Percentiles rank a stretch among this genome's conserved stretches.
Evolutionary conservation across 1,284 basidiomycete species (phyloP).

Genomic region (Microbotryum silenes-acaulis): DNA sequence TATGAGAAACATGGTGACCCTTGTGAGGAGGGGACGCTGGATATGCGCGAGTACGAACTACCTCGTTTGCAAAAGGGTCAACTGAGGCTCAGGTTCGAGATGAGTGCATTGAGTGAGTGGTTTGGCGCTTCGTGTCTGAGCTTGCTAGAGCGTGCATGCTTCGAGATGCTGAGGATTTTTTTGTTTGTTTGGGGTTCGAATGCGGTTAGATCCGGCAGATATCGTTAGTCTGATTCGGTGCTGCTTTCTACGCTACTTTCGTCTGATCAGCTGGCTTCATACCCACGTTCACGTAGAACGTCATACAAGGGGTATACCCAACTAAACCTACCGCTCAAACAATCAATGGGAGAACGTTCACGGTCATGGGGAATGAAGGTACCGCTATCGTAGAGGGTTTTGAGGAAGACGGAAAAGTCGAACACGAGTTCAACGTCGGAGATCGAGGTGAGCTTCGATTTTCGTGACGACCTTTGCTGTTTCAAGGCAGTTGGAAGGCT

Average conservation of each 20-base stretch:
- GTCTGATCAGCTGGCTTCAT: not conserved
- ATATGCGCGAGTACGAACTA: constrained; percentile 49
- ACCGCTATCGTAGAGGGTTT: constrained; percentile 58
- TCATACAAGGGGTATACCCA: constrained; percentile 73
- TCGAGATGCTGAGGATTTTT: not conserved
- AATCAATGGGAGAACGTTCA: constrained; percentile 30
- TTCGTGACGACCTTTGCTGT: not conserved
- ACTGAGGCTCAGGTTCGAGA: constrained; percentile 59
- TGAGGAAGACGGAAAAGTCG: constrained; percentile 43
- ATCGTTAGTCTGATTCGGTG: constrained; percentile 19
- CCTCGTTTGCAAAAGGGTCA: constrained; percentile 48
- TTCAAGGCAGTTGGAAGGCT: too few species aligned
- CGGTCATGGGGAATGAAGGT: constrained; percentile 70
- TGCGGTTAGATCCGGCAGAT: constrained; percentile 13
- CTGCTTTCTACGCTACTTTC: not conserved
- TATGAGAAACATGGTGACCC: constrained; percentile 23
- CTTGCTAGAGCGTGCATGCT: not conserved
- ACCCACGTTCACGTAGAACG: constrained; percentile 45
- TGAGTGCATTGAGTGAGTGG: constrained; percentile 57
- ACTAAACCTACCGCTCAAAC: constrained; percentile 49
- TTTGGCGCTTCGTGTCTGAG: not conserved
- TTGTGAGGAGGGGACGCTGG: constrained; percentile 46
- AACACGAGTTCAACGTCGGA: constrained; percentile 48
- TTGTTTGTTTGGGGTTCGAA: constrained; percentile 5
- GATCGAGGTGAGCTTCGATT: constrained; percentile 50